Evolutionary conservation across 2,329 filamentous ascomycete species (phyloP), one percentile per base, ranked within the genome.

Genomic region (Apiospora marii): DNA sequence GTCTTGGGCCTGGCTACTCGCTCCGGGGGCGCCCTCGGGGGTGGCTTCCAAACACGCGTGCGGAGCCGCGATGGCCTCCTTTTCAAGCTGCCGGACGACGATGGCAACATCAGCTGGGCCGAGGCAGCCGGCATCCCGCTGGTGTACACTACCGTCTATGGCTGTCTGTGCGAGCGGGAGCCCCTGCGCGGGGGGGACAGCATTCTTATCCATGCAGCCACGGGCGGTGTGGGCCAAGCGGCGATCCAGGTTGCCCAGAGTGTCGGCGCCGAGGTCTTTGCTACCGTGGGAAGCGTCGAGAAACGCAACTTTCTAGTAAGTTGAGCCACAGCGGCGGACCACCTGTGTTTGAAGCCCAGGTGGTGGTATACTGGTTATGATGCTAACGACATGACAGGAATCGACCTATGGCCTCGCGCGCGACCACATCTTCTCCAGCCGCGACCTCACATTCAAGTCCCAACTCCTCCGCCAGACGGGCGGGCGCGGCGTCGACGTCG

Each of bases 41-140:
- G 61, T 13, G 27, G 27, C 37, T 43, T 79, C 43, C 78, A 76
- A 53, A 79, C 77, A 5, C 74, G 73, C 30, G 76, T 72, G 10
- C 74, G 76, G 53, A 71, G 75, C 14, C 51, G 44, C 10, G 75
- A 78, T 8, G 70, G 69, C 4, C 74, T 79, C 49, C 67, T 79
- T 16, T 71, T 69, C 13, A 74, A 48, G 13, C n/a, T 77, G 4
- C 77, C 77, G 3, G 73, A 74, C 4, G 14, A 19, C 44, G 27
- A 34, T 8, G 14, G 13, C 44, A 24, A 53, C 6, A 72, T 78
- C 70, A 71, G 70, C 16, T 78, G 74, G 74, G 46, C 73, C 7
- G 74, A 76, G 68, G 76, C 77, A 8, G 76, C 77, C 4, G 74
- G 74, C 12, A 74, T 78, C 16, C 75, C 77, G 0, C 72, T 77